Percentiles rank a stretch among this genome's conserved stretches.
phyloP scores from a whole-genome alignment of 2,329 filamentous ascomycete genomes.

The Penicillium sp. region DNA sequence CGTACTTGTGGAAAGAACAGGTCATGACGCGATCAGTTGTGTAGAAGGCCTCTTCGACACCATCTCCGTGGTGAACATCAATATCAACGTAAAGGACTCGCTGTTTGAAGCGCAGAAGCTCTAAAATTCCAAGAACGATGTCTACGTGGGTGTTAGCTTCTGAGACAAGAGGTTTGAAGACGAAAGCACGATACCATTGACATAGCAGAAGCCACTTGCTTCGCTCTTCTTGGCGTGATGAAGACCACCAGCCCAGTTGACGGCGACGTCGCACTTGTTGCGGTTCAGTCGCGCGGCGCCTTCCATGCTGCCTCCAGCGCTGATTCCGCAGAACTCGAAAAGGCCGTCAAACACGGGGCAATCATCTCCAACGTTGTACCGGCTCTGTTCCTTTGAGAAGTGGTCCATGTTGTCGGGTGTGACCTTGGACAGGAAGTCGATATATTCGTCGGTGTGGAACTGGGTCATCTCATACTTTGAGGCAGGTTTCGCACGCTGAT shows the following conservation, averaged over 20 bases:
- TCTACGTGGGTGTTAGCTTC: constrained; percentile 43
- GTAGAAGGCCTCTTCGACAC: constrained; percentile 70
- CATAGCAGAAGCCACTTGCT: constrained; percentile 96
- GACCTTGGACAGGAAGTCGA: constrained; percentile 75
- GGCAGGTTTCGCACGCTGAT: constrained; percentile 73
- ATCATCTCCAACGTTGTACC: constrained; percentile 65
- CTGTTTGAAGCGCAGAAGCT: constrained; percentile 62
- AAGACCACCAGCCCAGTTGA: constrained; percentile 91
- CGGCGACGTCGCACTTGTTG: constrained; percentile 65
- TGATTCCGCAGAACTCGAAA: constrained; percentile 70
- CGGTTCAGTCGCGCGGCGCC: constrained; percentile 66
- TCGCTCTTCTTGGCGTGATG: constrained; percentile 96
- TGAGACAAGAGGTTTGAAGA: not conserved
- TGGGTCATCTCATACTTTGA: constrained; percentile 71
- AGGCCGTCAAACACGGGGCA: constrained; percentile 67
- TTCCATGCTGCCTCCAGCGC: constrained; percentile 68
- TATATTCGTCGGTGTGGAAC: constrained; percentile 71
- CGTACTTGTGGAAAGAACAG: constrained; percentile 70
- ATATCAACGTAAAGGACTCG: constrained; percentile 67
- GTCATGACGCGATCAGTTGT: constrained; percentile 71
- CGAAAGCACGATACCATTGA: constrained; percentile 61
- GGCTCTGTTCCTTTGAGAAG: constrained; percentile 85
- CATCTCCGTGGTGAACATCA: constrained; percentile 66
- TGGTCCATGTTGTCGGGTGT: constrained; percentile 98
- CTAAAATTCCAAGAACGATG: constrained; percentile 65